These are phyloP conservation scores for Monosporascus sp. DNA, from an alignment of 2,329 filamentous ascomycete species.

Conservation along the genomic window DNA sequence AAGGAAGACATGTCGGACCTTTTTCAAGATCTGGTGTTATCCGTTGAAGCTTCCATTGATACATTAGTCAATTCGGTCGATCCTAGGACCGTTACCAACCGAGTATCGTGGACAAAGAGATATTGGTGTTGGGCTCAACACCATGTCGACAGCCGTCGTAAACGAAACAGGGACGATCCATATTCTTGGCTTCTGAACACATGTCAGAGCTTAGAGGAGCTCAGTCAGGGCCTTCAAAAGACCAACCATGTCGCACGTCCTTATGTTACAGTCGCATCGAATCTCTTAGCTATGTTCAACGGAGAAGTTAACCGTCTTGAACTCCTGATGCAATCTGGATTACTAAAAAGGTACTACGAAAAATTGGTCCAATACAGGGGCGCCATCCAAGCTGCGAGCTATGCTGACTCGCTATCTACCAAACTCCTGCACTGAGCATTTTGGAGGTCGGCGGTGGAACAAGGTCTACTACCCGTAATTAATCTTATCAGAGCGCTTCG, in stretches of 20 bases:
- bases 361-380: background rate
- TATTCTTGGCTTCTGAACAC: too few species aligned
- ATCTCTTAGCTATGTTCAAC: background rate
- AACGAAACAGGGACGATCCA: background rate
- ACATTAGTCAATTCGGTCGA: background rate
- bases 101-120: conserved; percentile 1
- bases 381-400: conserved; percentile 1
- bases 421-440: too few species aligned
- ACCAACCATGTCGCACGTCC: conserved; percentile 1
- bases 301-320: conserved; percentile 1
- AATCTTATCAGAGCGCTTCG: too few species aligned
- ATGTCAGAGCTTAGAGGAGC: background rate
- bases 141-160: background rate
- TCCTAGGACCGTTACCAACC: background rate
- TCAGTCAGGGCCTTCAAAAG: background rate
- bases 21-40: conserved; percentile 5
- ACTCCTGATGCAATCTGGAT: background rate
- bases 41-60: conserved; percentile 2
- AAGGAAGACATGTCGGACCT: too few species aligned
- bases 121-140: conserved; percentile 8
- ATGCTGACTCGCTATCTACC: background rate
- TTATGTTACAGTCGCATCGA: conserved; percentile 3
- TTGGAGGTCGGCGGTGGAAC: too few species aligned
- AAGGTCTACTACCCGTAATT: too few species aligned
- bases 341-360: conserved; percentile 4